Evolutionary conservation across 129 eudicot genomes (phyloP).

Genomic region (Gnaphalium uliginosum): DNA sequence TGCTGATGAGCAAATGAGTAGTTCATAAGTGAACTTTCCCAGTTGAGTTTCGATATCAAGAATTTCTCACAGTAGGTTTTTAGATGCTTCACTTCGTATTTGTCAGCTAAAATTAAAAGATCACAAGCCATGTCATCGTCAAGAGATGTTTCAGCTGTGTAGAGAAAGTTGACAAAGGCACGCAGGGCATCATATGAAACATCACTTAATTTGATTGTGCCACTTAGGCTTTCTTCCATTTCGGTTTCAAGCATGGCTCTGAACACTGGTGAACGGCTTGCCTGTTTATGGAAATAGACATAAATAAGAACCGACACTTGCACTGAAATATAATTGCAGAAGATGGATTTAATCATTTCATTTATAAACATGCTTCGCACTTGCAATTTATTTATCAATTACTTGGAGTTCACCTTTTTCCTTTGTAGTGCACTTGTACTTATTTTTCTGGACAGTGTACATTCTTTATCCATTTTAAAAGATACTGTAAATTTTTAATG

Average conservation of each 20-base stretch:
- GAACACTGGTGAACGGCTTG: constrained; percentile 92
- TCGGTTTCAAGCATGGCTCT: constrained; percentile 94
- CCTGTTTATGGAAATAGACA: constrained; percentile 40
- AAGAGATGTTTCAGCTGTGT: constrained; percentile 91
- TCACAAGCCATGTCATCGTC: constrained; percentile 83
- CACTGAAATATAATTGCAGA: not conserved
- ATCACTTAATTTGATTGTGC: constrained; percentile 83
- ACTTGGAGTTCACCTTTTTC: too few species aligned
- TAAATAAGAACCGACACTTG: not conserved
- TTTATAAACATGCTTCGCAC: not conserved
- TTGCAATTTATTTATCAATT: too few species aligned
- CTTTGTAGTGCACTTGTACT: too few species aligned
- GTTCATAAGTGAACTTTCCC: constrained; percentile 77
- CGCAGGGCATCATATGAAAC: constrained; percentile 83
- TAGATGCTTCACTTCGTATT: constrained; percentile 86
- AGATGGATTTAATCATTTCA: not conserved
- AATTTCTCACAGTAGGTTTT: constrained; percentile 85
- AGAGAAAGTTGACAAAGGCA: constrained; percentile 75
- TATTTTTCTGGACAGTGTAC: not conserved
- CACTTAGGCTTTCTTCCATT: constrained; percentile 95
- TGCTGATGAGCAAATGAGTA: constrained; percentile 88
- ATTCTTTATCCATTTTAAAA: not conserved
- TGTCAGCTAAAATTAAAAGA: constrained; percentile 81
- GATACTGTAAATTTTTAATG: too few species aligned
- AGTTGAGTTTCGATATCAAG: constrained; percentile 71